Base-by-base conservation (phyloP, 2,329 filamentous ascomycete species). In the Akanthomyces lecanii region DNA sequence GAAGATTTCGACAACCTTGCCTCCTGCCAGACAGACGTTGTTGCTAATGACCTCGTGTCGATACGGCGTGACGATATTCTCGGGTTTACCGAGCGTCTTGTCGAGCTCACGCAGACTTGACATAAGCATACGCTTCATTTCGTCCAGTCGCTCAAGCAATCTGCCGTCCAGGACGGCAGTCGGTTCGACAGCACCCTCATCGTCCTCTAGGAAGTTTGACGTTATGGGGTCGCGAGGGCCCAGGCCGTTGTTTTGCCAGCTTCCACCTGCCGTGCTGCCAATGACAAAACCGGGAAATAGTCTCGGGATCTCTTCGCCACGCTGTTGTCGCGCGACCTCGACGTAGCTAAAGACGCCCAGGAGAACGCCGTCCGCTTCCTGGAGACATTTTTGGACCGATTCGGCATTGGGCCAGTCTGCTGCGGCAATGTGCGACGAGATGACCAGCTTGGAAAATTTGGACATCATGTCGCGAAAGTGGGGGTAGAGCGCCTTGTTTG, bases 381-480 rank as follows among this genome's bases (percentile, higher is more conserved):
- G 92, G 67, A 98, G 77, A 71, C 95, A 99, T 74, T 99, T 99
- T 61, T 95, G 89, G 65, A 94, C 90, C 0, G 94, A 96, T 75
- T 99, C 95, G 18, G 91, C 88, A 61, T 94, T 92, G 10, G 94
- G 93, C 86, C 92, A 98, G 77, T 99, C 95, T 40, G 94, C 91
- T 6, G 94, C 92, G 45, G 95, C 95, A 73, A 99, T 97, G 73
- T 99, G 95, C 16, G 95, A 98, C 3, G 95, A 99, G 55, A 99
- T 88, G 51, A 99, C 95, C 11, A 99, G 82, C 75, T 99, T 99
- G n/a, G 95, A 98, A 75, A 99, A 99, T 70, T 96, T 93, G 51
- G 95, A 98, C 95, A 99, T 99, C 88, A 98, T 98, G 73, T 98
- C 95, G 61, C 95, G 85, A 77, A 99, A 99, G 76, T 98, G 93